Evolutionary conservation across 140 eudicot species (phyloP).

Genomic region (Senecio squalidus): DNA sequence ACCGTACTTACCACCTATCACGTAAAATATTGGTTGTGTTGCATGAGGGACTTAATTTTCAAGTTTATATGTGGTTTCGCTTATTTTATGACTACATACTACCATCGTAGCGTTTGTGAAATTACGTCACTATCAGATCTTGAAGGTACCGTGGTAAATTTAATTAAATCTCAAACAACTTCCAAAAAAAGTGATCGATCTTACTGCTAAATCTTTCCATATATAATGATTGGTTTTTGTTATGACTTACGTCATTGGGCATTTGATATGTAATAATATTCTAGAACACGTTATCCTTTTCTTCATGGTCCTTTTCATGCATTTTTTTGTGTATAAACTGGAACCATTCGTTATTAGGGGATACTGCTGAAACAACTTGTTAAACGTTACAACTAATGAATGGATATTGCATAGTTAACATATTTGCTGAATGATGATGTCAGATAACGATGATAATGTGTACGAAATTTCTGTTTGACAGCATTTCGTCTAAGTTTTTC

Average conservation of each 20-base stretch:
- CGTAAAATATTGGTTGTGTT: neutral
- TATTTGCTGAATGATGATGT: too few species aligned
- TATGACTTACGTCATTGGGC: neutral
- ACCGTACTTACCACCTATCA: neutral
- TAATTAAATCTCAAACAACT: neutral
- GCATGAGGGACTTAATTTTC: neutral
- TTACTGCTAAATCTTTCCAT: neutral
- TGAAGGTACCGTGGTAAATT: neutral
- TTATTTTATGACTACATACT: too few species aligned
- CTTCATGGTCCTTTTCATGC: neutral
- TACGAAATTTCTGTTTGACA: too few species aligned
- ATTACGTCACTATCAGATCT: constrained; percentile 1
- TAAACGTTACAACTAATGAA: too few species aligned
- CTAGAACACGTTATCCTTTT: neutral
- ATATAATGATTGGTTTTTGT: neutral
- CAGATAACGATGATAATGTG: too few species aligned
- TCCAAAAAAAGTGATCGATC: neutral
- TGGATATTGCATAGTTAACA: too few species aligned
- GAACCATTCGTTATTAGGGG: neutral
- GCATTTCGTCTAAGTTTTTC: too few species aligned
- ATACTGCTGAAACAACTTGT: neutral
- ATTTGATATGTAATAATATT: neutral
- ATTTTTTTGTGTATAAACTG: neutral
- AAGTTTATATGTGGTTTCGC: neutral
- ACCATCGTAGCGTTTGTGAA: too few species aligned